Base-by-base conservation (phyloP, 2,329 filamentous ascomycete genomes). In the Trichoderma brevicompactum region DNA sequence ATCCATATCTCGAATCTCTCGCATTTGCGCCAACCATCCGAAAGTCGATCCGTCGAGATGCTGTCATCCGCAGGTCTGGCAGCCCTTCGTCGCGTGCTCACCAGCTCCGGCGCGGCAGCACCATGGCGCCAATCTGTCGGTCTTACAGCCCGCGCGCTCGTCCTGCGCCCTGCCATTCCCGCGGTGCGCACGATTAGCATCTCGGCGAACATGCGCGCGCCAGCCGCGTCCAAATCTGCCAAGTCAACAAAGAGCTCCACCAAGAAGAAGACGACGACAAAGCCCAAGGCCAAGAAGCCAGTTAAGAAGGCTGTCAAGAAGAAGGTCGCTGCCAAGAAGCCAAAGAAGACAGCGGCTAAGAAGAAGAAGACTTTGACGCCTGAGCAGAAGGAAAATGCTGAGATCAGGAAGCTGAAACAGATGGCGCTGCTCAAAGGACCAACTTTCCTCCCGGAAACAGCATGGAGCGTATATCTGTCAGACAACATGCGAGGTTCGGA, bases 391-490 rank as follows among this genome's bases (percentile, higher is more conserved):
- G 69, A 72, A 17, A 75, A 74, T 68, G 48, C 73, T 10, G 70
- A 76, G 67, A 68, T 78, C 55, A 70, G 66, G 52, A 70, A 76
- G 66, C 72, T 82, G 68, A 82, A 76, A 75, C 73, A 76, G 71
- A 71, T 68, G 68, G 79, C 81, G 7, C 71, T 85, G 61, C 72
- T 81, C 50, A 71, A 74, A 19, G 78, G 80, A 59, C 79, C 80
- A 10, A 74, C 74, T 63, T 15, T 2, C 19, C 71, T 77, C 60
- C 73, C 80, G 8, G 49, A 66, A 2, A 69, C 54, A 1, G 17
- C 73, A 13, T 85, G 80, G 80, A 15, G 56, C 1, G 52, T 82
- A n/a, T 85, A 72, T 64, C 7, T 80, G 1, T 3, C 64, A 2
- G 72, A 81, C 64, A 76, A 77, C 58, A 68, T 74, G 38, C 38